Evolutionary conservation across 1,284 basidiomycete genomes (phyloP), one percentile per base, ranked within the genome.

Genomic region (Cutaneotrichosporon sp.): DNA sequence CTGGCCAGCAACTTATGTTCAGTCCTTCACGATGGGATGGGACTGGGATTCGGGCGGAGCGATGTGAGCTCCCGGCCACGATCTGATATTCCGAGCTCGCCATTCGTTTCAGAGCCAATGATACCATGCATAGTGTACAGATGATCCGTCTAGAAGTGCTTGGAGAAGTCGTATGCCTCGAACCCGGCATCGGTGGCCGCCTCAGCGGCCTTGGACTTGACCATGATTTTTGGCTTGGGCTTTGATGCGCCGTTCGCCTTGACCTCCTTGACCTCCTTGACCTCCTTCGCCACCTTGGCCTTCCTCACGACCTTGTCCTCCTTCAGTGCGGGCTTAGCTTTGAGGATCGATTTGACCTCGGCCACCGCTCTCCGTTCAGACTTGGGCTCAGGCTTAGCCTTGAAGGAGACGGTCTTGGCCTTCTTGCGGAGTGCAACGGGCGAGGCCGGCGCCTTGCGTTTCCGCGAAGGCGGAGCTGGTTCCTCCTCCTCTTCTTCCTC

Each of bases 401-500:
- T 52, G 49, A 67, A 67, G 26, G 39, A 49, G 22, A 67, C 63
- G 26, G 58, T 62, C 55, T 64, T 65, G 33, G 55, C 32, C 46
- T 55, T 54, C 49, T 65, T 65, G 29, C 48, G 46, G 6, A 55
- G 32, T 32, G 42, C 49, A 46, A 49, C 34, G 16, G 25, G 34
- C 11, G 61, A 31, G 5, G 56, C 52, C 14, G 61, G 53, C 22
- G 60, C 54, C 51, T 57, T 54, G 46, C 61, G 57, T 48, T 55
- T 57, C 29, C 53, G 42, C 22, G 49, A 46, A 2, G 38, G 50
- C 26, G 60, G 56, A 16, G 60, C 59, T 38, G 59, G 61, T 46
- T 46, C 61, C 33, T 56, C 54, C 51, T 66, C 67, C 19, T 59
- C 52, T 37, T 67, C 66, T 25, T 59, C 55, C 41, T 65, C 66